These are phyloP conservation scores for Suhomyces guaymorum DNA, from an alignment of 1,139 yeast genomes.

Conservation along the genomic window DNA sequence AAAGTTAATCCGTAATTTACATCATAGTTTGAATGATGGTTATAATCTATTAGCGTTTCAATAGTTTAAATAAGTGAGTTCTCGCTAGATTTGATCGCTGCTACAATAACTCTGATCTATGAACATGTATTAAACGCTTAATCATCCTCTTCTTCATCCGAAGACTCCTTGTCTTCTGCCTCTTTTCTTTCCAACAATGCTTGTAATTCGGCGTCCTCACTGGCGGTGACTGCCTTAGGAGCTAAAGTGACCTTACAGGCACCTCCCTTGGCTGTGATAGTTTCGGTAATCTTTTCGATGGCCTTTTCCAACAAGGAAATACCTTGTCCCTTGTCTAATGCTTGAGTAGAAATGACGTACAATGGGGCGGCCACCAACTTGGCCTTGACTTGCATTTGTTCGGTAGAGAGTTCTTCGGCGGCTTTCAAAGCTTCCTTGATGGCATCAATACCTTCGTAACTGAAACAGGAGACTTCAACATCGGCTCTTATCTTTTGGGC, in stretches of 20 bases:
- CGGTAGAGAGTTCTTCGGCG: slow-evolving; percentile 84
- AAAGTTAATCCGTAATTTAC: no score
- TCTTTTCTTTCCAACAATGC: slow-evolving; percentile 71
- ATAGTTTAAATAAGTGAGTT: no score
- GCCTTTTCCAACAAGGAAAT: slow-evolving; percentile 76
- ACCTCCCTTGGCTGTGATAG: slow-evolving; percentile 78
- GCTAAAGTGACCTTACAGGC: slow-evolving; percentile 93
- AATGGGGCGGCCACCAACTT: slow-evolving; percentile 97
- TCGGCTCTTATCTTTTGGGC: slow-evolving; percentile 98
- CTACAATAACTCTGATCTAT: no score
- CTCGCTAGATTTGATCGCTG: no score
- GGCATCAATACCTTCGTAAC: slow-evolving; percentile 97
- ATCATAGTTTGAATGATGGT: no score
- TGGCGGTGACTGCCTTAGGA: slow-evolving; percentile 97
- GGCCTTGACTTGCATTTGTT: slow-evolving; percentile 82
- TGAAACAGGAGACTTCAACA: slow-evolving; percentile 94
- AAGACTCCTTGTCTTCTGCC: slow-evolving; percentile 47
- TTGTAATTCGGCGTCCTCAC: slow-evolving; percentile 97
- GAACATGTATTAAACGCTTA: slow-evolving; percentile 12
- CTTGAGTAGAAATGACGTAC: slow-evolving; percentile 89
- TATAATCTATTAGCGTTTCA: no score
- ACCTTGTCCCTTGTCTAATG: slow-evolving; percentile 89
- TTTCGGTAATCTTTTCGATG: slow-evolving; percentile 68
- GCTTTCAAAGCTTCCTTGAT: slow-evolving; percentile 84
- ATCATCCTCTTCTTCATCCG: slow-evolving; percentile 48